phyloP scores from a whole-genome alignment of 1,139 yeast genomes.

The Yamadazyma trypodendri region DNA sequence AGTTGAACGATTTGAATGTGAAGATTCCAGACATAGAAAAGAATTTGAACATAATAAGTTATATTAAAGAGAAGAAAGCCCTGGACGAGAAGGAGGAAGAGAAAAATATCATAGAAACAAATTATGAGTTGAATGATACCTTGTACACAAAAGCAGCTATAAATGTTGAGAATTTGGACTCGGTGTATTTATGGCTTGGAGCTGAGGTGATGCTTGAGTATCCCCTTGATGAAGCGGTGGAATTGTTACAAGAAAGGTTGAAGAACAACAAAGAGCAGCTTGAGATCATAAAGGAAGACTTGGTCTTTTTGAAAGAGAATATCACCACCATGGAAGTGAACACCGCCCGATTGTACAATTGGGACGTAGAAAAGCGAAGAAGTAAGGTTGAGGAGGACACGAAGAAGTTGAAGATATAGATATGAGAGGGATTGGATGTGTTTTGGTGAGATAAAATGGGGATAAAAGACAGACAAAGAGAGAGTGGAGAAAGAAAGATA shows the following conservation, averaged over 20 bases:
- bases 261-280: constrained; percentile 61
- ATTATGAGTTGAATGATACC: constrained; percentile 91
- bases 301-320: constrained; percentile 85
- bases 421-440: too few species aligned
- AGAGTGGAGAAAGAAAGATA: too few species aligned
- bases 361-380: constrained; percentile 89
- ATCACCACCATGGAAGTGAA: constrained; percentile 98
- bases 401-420: constrained; percentile 21
- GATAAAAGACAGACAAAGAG: too few species aligned
- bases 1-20: constrained; percentile 61
- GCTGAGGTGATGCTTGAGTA: constrained; percentile 98
- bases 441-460: too few species aligned
- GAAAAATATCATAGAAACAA: constrained; percentile 54
- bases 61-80: constrained; percentile 49
- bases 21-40: constrained; percentile 91
- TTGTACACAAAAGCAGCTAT: constrained; percentile 80
- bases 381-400: constrained; percentile 37
- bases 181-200: constrained; percentile 90
- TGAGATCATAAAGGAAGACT: constrained; percentile 69
- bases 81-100: constrained; percentile 33
- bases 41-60: constrained; percentile 70
- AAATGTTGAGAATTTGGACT: constrained; percentile 41
- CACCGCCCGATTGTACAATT: constrained; percentile 90
- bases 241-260: constrained; percentile 62
- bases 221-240: constrained; percentile 83